phyloP scores from a whole-genome alignment of 148 eudicot species.

The Vaccinium myrtillus region DNA sequence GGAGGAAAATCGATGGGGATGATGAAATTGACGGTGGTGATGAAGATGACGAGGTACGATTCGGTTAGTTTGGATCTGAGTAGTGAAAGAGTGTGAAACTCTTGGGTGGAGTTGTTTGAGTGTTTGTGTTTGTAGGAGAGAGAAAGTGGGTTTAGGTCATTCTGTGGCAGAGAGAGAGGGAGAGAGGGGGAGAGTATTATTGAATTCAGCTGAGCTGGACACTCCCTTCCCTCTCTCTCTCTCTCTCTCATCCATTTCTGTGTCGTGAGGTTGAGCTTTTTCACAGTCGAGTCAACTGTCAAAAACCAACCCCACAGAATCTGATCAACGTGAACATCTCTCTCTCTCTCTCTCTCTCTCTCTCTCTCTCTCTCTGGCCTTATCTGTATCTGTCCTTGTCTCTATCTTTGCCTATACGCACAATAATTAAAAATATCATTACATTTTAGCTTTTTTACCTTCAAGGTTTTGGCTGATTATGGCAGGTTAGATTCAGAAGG shows the following conservation, averaged over 20 bases:
- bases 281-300: constrained; percentile 56
- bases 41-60: constrained; percentile 32
- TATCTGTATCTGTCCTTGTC: constrained; percentile 15
- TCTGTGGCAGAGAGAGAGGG: constrained; percentile 11
- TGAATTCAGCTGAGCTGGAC: constrained; percentile 40
- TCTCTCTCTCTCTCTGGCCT: constrained; percentile 11
- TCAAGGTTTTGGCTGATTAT: constrained; percentile 27
- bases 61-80: constrained; percentile 8
- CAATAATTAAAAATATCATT: constrained; percentile 7
- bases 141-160: neutral
- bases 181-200: neutral
- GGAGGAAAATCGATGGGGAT: constrained; percentile 34
- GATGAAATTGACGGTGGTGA: constrained; percentile 16
- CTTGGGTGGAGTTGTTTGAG: neutral
- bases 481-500: constrained; percentile 39
- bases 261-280: constrained; percentile 22
- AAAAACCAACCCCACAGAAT: constrained; percentile 44
- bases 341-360: constrained; percentile 11
- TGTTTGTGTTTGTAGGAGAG: neutral
- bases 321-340: constrained; percentile 33
- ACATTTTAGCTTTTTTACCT: constrained; percentile 12
- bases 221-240: constrained; percentile 1
- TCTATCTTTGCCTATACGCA: neutral
- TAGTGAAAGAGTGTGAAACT: neutral
- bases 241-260: constrained; percentile 2